Conservation (phyloP, 345 rosid genomes). For the Acer saccharum region DNA sequence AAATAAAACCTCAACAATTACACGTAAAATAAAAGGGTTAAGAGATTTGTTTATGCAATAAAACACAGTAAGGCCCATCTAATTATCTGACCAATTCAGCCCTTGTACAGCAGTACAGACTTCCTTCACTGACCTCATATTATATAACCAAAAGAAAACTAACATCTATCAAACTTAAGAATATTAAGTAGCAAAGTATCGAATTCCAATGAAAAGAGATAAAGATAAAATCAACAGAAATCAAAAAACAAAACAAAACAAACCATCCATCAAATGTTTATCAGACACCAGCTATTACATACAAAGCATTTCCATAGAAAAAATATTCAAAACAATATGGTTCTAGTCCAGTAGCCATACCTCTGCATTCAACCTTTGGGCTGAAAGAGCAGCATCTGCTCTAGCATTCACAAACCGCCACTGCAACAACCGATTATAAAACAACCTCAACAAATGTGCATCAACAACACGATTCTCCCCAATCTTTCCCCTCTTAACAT, state of each 20-base stretch:
- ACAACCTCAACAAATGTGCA: conserved; percentile 69
- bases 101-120: neutral
- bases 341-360: conserved; percentile 38
- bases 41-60: neutral
- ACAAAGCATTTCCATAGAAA: neutral
- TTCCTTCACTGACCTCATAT: neutral
- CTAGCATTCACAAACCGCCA: conserved; percentile 89
- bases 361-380: conserved; percentile 70
- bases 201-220: neutral
- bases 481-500: conserved; percentile 66
- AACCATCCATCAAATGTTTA: neutral
- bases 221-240: neutral
- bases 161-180: neutral
- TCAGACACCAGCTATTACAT: neutral
- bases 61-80: neutral
- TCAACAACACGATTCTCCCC: conserved; percentile 66
- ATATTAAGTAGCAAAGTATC: neutral
- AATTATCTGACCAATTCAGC: neutral
- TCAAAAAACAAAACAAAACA: neutral
- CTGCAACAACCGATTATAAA: conserved; percentile 75
- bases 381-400: conserved; percentile 54
- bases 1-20: neutral
- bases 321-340: neutral
- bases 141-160: neutral
- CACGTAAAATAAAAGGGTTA: neutral